These are phyloP conservation scores for Hanseniaspora pseudoguilliermondii DNA, from an alignment of 805 yeast species.

Conservation along the genomic window DNA sequence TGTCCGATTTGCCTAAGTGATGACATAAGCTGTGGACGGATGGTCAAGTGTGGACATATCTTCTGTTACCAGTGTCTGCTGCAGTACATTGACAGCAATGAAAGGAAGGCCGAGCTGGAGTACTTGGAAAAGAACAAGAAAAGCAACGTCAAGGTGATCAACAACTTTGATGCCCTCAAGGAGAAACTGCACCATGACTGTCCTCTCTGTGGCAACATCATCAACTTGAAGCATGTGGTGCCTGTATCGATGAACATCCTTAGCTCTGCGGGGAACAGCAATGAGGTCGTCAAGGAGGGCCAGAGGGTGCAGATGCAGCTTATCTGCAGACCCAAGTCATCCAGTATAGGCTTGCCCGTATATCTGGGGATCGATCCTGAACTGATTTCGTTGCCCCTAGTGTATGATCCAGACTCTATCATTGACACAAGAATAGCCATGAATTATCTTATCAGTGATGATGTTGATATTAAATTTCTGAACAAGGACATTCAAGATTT, in stretches of 20 bases:
- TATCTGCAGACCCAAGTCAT: conserved; percentile 42
- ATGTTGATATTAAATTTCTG: conserved; percentile 35
- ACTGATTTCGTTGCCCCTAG: not conserved
- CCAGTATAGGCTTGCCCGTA: conserved; percentile 38
- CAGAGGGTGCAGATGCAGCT: conserved; percentile 47
- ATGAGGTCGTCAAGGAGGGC: conserved; percentile 40
- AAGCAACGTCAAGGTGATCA: conserved; percentile 7
- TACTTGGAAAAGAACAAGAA: not conserved
- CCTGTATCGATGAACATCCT: conserved; percentile 38
- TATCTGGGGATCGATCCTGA: conserved; percentile 34
- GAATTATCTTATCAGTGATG: not conserved
- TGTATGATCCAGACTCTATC: conserved; percentile 44
- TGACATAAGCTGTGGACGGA: conserved; percentile 79
- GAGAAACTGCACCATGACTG: conserved; percentile 51
- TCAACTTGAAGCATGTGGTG: conserved; percentile 38
- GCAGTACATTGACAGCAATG: conserved; percentile 48
- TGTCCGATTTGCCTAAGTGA: conserved; percentile 90
- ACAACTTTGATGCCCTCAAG: conserved; percentile 2
- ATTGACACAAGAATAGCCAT: conserved; percentile 19
- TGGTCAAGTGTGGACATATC: conserved; percentile 90
- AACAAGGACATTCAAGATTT: conserved; percentile 49
- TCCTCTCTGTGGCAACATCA: conserved; percentile 60
- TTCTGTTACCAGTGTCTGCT: conserved; percentile 75
- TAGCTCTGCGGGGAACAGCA: conserved; percentile 37
- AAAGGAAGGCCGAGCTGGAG: conserved; percentile 23